These are phyloP conservation scores for Blepharisma stoltei DNA, from an alignment of 73 alveolate genomes.

Conservation along the genomic window DNA sequence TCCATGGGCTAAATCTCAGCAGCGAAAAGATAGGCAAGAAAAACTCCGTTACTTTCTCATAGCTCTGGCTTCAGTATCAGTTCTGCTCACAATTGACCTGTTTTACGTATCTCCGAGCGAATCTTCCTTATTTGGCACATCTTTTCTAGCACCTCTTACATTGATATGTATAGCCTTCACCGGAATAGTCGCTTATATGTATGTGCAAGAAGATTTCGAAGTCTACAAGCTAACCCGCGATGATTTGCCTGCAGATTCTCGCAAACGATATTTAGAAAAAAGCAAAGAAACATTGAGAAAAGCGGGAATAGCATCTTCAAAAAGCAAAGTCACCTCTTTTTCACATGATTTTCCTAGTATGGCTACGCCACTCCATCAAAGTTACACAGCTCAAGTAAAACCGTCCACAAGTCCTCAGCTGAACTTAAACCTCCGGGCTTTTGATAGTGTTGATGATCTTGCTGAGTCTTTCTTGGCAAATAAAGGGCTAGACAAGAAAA, in stretches of 20 bases:
- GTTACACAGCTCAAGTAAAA: no score
- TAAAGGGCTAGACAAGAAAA: conserved; percentile 14
- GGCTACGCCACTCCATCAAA: no score
- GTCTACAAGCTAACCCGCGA: neutral
- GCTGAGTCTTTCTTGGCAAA: conserved; percentile 9
- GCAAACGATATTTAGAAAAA: neutral
- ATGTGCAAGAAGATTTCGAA: neutral
- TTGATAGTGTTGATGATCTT: conserved; percentile 10
- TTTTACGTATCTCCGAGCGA: neutral
- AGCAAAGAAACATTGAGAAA: conserved; percentile 11
- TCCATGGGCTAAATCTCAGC: conserved; percentile 4
- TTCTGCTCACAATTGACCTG: neutral
- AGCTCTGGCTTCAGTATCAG: neutral
- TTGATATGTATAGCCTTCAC: neutral
- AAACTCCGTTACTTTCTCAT: neutral
- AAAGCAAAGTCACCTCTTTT: no score
- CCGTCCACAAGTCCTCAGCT: neutral
- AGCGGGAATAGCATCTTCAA: neutral
- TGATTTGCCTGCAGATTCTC: neutral
- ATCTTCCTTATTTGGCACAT: neutral
- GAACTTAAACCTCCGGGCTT: neutral
- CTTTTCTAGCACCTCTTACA: neutral
- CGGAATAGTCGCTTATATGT: neutral
- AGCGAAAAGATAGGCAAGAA: neutral
- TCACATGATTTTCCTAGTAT: no score